These are phyloP conservation scores for Tephrocybe rancida DNA, from an alignment of 768 basidiomycete genomes.

Conservation along the genomic window DNA sequence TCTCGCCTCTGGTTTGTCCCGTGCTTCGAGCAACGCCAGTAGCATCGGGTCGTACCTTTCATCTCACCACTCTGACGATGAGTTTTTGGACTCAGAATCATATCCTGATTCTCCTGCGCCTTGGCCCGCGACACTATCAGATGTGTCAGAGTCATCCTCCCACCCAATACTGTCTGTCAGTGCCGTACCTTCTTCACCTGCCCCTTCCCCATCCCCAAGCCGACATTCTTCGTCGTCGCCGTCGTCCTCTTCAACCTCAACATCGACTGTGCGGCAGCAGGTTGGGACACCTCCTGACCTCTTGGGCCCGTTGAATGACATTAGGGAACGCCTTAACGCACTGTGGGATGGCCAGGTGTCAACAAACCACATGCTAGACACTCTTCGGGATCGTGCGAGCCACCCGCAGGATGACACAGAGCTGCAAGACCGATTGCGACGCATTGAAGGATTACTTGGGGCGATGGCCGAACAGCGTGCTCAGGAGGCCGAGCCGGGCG, in stretches of 20 bases:
- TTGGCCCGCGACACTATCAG: conserved; percentile 16
- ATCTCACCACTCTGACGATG: conserved; percentile 75
- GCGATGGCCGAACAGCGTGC: conserved; percentile 36
- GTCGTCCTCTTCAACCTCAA: conserved; percentile 36
- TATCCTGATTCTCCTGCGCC: conserved; percentile 22
- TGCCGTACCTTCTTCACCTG: conserved; percentile 8
- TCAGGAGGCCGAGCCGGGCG: conserved; percentile 23
- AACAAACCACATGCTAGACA: conserved; percentile 63
- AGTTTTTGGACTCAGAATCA: conserved; percentile 11
- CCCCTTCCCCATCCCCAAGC: conserved; percentile 33
- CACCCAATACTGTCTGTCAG: background rate
- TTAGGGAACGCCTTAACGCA: conserved; percentile 60
- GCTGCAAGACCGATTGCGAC: conserved; percentile 39
- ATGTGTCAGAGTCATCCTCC: conserved; percentile 9
- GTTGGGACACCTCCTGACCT: conserved; percentile 40
- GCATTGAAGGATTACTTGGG: conserved; percentile 51
- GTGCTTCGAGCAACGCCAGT: conserved; percentile 42
- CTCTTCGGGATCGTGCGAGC: conserved; percentile 53
- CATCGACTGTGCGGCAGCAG: conserved; percentile 30
- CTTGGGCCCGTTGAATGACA: conserved; percentile 53
- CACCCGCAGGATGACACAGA: conserved; percentile 41
- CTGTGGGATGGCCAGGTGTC: conserved; percentile 65
- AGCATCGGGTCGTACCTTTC: conserved; percentile 25
- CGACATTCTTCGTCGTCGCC: conserved; percentile 3
- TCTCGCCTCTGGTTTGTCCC: conserved; percentile 32